Percentiles rank a stretch among this genome's conserved stretches.
These are phyloP conservation scores for Melaleuca quinquenervia DNA, from an alignment of 345 rosid species.

Conservation along the genomic window DNA sequence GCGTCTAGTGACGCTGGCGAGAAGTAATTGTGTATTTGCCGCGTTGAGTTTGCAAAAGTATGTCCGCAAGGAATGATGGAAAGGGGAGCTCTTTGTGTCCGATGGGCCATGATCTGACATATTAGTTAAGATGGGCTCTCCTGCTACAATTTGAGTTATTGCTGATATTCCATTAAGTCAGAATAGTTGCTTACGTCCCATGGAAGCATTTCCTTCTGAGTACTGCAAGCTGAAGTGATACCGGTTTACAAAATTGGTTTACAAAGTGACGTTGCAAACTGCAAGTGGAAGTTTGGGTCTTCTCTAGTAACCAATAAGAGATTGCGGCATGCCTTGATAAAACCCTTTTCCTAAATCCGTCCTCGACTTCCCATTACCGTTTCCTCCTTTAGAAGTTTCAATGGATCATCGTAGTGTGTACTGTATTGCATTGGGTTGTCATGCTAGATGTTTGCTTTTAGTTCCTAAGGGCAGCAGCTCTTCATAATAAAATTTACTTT, in stretches of 20 bases:
- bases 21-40: neutral
- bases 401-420: neutral
- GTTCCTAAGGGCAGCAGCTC: neutral
- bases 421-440: neutral
- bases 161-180: neutral
- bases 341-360: neutral
- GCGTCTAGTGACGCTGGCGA: neutral
- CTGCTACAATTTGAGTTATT: neutral
- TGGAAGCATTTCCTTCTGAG: neutral
- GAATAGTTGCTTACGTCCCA: neutral
- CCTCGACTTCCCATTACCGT: neutral
- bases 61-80: neutral
- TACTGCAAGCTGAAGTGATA: neutral
- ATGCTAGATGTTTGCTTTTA: neutral
- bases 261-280: neutral
- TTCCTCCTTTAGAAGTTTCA: neutral
- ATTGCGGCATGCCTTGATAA: neutral
- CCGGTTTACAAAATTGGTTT: neutral
- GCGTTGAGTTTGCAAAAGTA: neutral
- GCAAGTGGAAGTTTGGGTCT: neutral
- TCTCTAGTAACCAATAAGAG: neutral
- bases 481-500: neutral
- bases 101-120: neutral
- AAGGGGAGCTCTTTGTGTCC: neutral
- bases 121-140: neutral